phyloP scores from a whole-genome alignment of 352 stramenopile species.

The Phytopythium cucurbitacearum region DNA sequence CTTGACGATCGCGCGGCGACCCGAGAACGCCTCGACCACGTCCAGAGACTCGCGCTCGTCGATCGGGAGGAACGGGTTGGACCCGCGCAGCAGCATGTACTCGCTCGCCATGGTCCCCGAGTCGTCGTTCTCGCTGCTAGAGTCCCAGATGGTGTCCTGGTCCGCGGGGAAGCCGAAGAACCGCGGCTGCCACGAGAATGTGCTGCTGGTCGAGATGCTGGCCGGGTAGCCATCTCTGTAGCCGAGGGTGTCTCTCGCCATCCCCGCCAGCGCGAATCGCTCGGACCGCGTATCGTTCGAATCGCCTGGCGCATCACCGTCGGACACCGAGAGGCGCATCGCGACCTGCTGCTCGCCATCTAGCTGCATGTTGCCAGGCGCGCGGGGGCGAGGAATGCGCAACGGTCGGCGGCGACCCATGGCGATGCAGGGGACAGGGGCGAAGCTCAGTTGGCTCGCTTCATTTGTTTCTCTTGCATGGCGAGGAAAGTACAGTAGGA shows the following conservation, averaged over 20 bases:
- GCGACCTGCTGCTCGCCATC: constrained; percentile 53
- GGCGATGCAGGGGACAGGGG: too few relatives aligned
- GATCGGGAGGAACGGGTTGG: constrained; percentile 4
- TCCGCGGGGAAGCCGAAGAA: neutral
- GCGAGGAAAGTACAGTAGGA: too few relatives aligned
- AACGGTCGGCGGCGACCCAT: too few relatives aligned
- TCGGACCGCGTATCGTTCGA: neutral
- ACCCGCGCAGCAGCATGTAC: constrained; percentile 3
- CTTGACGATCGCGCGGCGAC: constrained; percentile 10
- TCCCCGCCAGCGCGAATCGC: neutral
- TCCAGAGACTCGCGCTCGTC: constrained; percentile 2
- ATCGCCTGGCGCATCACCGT: neutral
- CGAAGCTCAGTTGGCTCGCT: too few relatives aligned
- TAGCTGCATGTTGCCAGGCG: constrained; percentile 19
- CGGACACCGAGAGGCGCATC: constrained; percentile 10
- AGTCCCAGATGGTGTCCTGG: neutral
- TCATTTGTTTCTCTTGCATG: too few relatives aligned
- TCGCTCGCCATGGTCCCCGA: neutral
- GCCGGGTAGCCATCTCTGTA: constrained; percentile 18
- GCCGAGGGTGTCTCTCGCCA: constrained; percentile 8
- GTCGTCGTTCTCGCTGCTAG: neutral
- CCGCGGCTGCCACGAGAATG: too few relatives aligned
- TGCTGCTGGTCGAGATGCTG: constrained; percentile 46
- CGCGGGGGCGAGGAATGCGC: too few relatives aligned
- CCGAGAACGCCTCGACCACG: neutral